Conservation (phyloP, 1,284 basidiomycete species). For the Cryptococcus sp. region DNA sequence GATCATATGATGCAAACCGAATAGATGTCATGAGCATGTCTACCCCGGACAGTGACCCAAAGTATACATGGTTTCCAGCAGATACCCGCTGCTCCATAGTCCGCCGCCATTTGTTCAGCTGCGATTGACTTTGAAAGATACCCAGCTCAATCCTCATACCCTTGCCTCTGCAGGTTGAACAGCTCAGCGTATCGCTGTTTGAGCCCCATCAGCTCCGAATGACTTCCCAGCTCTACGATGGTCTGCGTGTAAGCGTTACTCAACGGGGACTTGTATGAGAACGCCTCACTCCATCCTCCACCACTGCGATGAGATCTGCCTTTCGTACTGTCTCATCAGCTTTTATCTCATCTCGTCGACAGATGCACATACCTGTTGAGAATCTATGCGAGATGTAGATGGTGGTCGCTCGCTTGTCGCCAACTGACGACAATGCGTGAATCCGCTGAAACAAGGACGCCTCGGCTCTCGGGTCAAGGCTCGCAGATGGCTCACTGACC, state of each 20-base stretch:
- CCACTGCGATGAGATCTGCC: conserved; percentile 60
- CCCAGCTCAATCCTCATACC: conserved; percentile 5
- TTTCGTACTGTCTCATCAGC: conserved; percentile 11
- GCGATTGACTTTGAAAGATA: no score
- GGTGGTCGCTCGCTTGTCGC: conserved; percentile 53
- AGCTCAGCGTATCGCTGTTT: conserved; percentile 31
- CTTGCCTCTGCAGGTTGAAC: conserved; percentile 25
- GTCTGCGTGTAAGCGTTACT: conserved; percentile 48
- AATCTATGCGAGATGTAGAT: conserved; percentile 79
- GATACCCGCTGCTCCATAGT: no score
- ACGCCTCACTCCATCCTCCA: conserved; percentile 67
- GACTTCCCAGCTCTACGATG: conserved; percentile 71
- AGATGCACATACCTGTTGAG: conserved; percentile 56
- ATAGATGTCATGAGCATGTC: no score
- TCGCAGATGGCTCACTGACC: conserved; percentile 48
- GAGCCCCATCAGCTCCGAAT: conserved; percentile 60
- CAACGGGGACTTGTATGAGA: neutral
- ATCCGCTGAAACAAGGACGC: conserved; percentile 60
- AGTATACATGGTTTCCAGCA: no score
- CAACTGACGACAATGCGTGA: conserved; percentile 20
- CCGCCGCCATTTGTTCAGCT: no score
- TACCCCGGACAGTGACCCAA: no score
- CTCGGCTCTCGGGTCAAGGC: conserved; percentile 72
- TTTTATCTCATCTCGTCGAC: neutral
- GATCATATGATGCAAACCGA: no score